phyloP scores from a whole-genome alignment of 257 asterid genomes.

The Solanum chilense region DNA sequence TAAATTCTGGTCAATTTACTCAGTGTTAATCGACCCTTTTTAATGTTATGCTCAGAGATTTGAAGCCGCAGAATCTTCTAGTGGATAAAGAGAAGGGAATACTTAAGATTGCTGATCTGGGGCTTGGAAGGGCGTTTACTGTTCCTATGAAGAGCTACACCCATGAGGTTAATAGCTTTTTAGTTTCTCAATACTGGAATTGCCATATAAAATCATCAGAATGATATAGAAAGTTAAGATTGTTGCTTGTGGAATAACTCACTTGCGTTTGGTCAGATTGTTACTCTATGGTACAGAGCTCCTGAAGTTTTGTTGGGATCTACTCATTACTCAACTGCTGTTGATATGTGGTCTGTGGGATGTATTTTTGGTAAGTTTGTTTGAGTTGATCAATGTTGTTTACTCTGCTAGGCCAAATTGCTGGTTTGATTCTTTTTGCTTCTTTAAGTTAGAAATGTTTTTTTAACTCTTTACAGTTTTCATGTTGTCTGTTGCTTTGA shows the following conservation, averaged over 20 bases:
- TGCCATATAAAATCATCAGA: neutral
- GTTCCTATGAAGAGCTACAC: slow-evolving; percentile 96
- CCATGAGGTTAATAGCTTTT: slow-evolving; percentile 46
- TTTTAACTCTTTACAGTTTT: neutral
- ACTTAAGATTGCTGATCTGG: slow-evolving; percentile 92
- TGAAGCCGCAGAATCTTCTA: slow-evolving; percentile 86
- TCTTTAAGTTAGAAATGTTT: neutral
- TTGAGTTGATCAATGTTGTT: neutral
- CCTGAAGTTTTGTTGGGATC: slow-evolving; percentile 92
- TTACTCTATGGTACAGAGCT: slow-evolving; percentile 94
- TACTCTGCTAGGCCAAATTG: neutral
- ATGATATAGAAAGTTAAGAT: neutral
- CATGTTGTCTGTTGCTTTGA: neutral
- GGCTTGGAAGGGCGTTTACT: slow-evolving; percentile 91
- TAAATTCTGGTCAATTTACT: neutral
- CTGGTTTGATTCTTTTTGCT: neutral
- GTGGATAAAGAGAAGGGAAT: slow-evolving; percentile 88
- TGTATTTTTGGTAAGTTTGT: slow-evolving; percentile 63
- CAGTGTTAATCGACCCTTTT: neutral
- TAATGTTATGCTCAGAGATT: slow-evolving; percentile 23
- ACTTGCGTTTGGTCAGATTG: slow-evolving; percentile 31
- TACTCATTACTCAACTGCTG: slow-evolving; percentile 84
- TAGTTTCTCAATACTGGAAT: neutral
- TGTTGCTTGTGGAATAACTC: neutral
- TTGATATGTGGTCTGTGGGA: slow-evolving; percentile 99